Evolutionary conservation across 208 protist genomes (phyloP).

Genomic region (Novymonas esmeraldas): DNA sequence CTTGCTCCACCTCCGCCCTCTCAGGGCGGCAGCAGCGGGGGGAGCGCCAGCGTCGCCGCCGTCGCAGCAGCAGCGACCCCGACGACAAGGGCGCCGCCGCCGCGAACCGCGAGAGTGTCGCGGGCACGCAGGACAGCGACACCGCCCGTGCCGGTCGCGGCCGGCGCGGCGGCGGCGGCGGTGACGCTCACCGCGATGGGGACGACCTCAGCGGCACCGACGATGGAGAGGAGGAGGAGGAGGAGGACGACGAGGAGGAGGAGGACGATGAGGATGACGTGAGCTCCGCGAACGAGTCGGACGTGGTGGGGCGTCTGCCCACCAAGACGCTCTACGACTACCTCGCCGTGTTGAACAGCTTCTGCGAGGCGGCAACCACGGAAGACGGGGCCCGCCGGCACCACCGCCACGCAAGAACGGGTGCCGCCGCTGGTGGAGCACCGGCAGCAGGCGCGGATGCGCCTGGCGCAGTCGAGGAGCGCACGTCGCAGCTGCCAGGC

Average conservation of each 20-base stretch:
- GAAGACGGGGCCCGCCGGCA: constrained; percentile 10
- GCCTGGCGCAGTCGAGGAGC: neutral
- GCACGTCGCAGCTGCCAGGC: constrained; percentile 14
- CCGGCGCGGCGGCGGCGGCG: neutral
- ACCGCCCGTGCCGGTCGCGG: no score
- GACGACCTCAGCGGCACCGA: neutral
- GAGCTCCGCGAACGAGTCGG: constrained; percentile 8
- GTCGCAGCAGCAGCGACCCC: neutral
- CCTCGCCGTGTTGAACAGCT: constrained; percentile 49
- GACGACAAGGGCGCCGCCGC: no score
- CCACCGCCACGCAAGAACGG: neutral
- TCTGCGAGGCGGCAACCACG: constrained; percentile 48
- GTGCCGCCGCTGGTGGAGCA: no score
- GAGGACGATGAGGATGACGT: constrained; percentile 9
- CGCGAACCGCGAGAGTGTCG: no score
- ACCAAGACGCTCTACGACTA: constrained; percentile 53
- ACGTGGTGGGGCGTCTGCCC: constrained; percentile 23
- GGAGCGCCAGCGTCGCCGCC: neutral
- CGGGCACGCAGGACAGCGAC: no score
- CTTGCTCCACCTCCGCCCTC: constrained; percentile 21
- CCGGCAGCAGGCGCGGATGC: no score
- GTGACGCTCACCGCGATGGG: neutral
- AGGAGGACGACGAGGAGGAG: constrained; percentile 8
- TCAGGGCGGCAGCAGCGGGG: neutral
- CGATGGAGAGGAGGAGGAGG: neutral